Evolutionary conservation across 1,139 yeast genomes (phyloP).

Genomic region (Blastobotrys ciferrii): DNA sequence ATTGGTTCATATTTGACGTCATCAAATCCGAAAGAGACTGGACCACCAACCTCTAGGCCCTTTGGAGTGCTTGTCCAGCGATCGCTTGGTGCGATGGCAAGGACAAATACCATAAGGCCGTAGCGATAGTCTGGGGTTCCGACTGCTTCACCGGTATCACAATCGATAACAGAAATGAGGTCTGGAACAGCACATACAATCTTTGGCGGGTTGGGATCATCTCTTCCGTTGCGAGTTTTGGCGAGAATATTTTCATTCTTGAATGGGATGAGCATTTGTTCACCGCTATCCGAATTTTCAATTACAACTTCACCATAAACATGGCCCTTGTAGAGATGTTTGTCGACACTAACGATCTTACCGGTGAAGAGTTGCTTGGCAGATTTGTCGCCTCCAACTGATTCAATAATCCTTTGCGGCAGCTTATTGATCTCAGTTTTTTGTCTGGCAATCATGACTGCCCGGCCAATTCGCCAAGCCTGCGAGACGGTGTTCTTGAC

Average conservation of each 20-base stretch:
- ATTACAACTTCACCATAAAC: constrained; percentile 48
- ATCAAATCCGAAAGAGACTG: constrained; percentile 43
- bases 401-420: constrained; percentile 41
- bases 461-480: constrained; percentile 51
- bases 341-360: constrained; percentile 45
- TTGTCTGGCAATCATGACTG: constrained; percentile 41
- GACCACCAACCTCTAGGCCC: constrained; percentile 44
- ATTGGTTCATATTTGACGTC: constrained; percentile 40
- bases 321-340: constrained; percentile 45
- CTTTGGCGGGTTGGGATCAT: constrained; percentile 25
- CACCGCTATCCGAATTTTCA: constrained; percentile 30
- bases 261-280: constrained; percentile 42
- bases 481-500: constrained; percentile 37
- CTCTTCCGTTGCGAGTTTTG: constrained; percentile 25
- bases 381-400: constrained; percentile 39
- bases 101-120: constrained; percentile 44
- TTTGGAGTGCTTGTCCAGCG: constrained; percentile 42
- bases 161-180: constrained; percentile 45
- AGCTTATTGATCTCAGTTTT: constrained; percentile 38
- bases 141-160: constrained; percentile 46
- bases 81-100: constrained; percentile 43
- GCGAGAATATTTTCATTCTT: constrained; percentile 48
- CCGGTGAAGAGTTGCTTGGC: constrained; percentile 45
- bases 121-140: constrained; percentile 50
- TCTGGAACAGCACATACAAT: constrained; percentile 47